Evolutionary conservation across 2,329 filamentous ascomycete species (phyloP).

Genomic region (Bipolaris gigantea): DNA sequence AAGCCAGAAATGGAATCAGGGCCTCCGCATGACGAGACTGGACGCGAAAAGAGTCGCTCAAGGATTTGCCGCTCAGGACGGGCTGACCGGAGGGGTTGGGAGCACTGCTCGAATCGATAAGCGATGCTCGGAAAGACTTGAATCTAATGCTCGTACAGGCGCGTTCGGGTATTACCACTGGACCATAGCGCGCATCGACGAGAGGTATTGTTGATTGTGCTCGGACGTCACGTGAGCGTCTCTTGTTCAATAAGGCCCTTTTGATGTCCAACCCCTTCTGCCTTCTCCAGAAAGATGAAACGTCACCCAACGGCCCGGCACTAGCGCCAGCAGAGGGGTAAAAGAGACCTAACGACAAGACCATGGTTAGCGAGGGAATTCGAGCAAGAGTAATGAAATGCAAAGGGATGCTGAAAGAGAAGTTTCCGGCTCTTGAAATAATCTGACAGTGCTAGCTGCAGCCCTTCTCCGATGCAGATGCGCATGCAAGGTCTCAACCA

Average conservation of each 20-base stretch:
- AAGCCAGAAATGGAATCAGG: constrained; percentile 50
- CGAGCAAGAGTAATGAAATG: constrained; percentile 24
- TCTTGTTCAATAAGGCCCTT: constrained; percentile 32
- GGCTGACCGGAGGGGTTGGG: constrained; percentile 35
- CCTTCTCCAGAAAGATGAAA: constrained; percentile 39
- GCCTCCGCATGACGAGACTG: constrained; percentile 54
- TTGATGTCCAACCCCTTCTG: constrained; percentile 35
- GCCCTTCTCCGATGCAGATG: constrained; percentile 32
- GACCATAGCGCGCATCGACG: constrained; percentile 48
- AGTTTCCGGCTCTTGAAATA: constrained; percentile 39
- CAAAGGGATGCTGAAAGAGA: constrained; percentile 29
- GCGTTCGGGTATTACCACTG: constrained; percentile 40
- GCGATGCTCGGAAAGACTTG: constrained; percentile 39
- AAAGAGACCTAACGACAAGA: constrained; percentile 44
- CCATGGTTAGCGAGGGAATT: constrained; percentile 42
- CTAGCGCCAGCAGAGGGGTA: constrained; percentile 42
- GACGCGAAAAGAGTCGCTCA: constrained; percentile 35
- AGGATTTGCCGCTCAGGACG: constrained; percentile 33
- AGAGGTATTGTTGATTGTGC: constrained; percentile 39
- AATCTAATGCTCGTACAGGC: constrained; percentile 39
- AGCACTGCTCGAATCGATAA: constrained; percentile 33
- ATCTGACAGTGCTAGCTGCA: constrained; percentile 34
- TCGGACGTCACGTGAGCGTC: constrained; percentile 36
- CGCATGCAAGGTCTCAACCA: constrained; percentile 38
- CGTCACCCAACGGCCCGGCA: constrained; percentile 39